phyloP scores from a whole-genome alignment of 371 early-diverging fungal genomes.

The Mucor lusitanicus region DNA sequence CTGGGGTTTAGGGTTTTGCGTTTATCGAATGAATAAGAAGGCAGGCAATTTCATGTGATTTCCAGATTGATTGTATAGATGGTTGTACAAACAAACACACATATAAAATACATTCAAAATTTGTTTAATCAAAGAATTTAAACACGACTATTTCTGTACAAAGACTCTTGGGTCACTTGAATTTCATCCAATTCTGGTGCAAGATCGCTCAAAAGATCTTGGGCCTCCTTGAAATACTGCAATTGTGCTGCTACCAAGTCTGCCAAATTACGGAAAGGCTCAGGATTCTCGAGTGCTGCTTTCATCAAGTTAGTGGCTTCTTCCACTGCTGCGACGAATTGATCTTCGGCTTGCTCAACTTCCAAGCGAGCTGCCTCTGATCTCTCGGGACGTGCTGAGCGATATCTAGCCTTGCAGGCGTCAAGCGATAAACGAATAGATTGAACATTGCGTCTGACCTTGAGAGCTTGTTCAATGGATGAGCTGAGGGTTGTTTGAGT shows the following conservation, averaged over 20 bases:
- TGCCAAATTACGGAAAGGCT: constrained; percentile 78
- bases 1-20: not conserved
- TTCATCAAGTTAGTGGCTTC: constrained; percentile 93
- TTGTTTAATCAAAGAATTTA: constrained; percentile 11
- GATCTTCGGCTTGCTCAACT: constrained; percentile 88
- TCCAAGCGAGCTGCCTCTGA: constrained; percentile 76
- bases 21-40: not conserved
- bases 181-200: constrained; percentile 93
- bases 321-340: constrained; percentile 88
- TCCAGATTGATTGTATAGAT: not conserved
- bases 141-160: constrained; percentile 67
- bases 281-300: constrained; percentile 84
- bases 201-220: constrained; percentile 77
- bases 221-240: constrained; percentile 79
- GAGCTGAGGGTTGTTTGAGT: constrained; percentile 69
- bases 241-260: constrained; percentile 87
- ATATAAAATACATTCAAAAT: not conserved
- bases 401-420: constrained; percentile 76
- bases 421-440: constrained; percentile 82
- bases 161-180: constrained; percentile 86
- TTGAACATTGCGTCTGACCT: constrained; percentile 80
- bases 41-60: constrained; percentile 13
- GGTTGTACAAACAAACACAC: not conserved
- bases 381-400: constrained; percentile 70
- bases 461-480: constrained; percentile 76